Evolutionary conservation across 2,329 filamentous ascomycete genomes (phyloP), one percentile per base, ranked within the genome.

Genomic region (Pseudocercospora crystallina): DNA sequence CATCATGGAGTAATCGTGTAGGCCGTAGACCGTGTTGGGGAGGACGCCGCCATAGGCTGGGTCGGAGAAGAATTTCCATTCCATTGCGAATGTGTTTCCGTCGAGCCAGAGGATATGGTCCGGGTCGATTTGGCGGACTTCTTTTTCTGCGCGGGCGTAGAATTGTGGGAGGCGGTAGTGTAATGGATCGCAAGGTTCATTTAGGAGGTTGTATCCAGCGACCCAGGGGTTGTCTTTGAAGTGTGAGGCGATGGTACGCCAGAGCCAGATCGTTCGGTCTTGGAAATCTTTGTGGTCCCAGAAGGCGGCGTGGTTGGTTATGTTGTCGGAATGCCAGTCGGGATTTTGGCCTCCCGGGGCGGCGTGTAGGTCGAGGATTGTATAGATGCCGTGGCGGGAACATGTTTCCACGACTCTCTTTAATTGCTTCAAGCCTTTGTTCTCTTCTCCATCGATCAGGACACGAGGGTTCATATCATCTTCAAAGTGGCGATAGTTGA

Each of bases 401-500:
- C 76, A 78, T 2, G 78, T 66, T 1, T 79, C 66, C 5, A 81
- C 67, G 1, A 78, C 70, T 10, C 74, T 68, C 54, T 81, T 78
- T 1, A 80, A 59, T 40, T 73, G 71, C 52, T 75, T 73, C 56
- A 80, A 80, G 0, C 78, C 78, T 2, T 33, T 34, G 5, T 36
- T 69, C 66, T 11, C 71, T 60, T 56, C 78, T 7, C 20, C 20
- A 66, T 11, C 71, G 59, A 56, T 79, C 8, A 79, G 61, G 0
- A 76, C 72, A 5, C 70, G 61, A 0, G 78, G 78, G 51, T 79
- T 75, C 67, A 75, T 71, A 44, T 63, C 61, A 52, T 81, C 76
- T 51, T 79, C 76, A 32, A 80, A 80, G 57, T 81, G 77, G 0
- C 76, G 75, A 59, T 83, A 82, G 61, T 84, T 84, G 66, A 85